Evolutionary conservation across 2,329 filamentous ascomycete genomes (phyloP), one percentile per base, ranked within the genome.

Genomic region (Pyrenochaeta sp.): DNA sequence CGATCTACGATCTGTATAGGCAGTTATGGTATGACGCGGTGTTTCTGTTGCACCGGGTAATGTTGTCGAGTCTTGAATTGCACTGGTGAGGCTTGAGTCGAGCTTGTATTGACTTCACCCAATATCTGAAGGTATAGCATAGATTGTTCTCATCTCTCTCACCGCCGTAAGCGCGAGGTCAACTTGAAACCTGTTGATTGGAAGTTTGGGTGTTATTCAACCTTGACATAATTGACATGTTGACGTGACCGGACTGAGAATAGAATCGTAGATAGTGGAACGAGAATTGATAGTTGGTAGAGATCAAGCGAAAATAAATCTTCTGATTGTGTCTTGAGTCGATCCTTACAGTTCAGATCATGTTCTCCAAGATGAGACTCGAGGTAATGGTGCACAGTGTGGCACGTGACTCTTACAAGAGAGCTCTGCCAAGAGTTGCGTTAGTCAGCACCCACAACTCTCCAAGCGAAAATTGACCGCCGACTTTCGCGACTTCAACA

Each of bases 111-210:
- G 22, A 27, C 9, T 14, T 23, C 17, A 14, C 6, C 15, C 20
- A 17, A 21, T 40, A 23, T 40, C 36, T 31, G 18, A 31, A n/a
- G 20, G 14, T 24, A 32, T 30, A 40, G 36, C 27, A 39, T 24
- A 15, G 14, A 8, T 6, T 8, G 32, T 24, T 13, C 27, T 17
- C 24, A 21, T 22, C 15, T 34, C 31, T 9, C 9, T 14, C 10
- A n/a, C 31, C 10, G 10, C 19, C 13, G 9, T 27, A 27, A 27
- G 5, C 5, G 24, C 9, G 5, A 27, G 9, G 5, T 4, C 24
- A n/a, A 5, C n/a, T n/a, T n/a, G n/a, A n/a, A 6, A 8, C n/a
- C 15, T 28, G n/a, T n/a, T n/a, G n/a, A n/a, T n/a, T n/a, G n/a
- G n/a, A n/a, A n/a, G n/a, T n/a, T n/a, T n/a, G n/a, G n/a, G n/a